Percentiles rank a stretch among this genome's conserved stretches.
Conservation (phyloP, 83 land plant genomes). For the Diphasiastrum complanatum region DNA sequence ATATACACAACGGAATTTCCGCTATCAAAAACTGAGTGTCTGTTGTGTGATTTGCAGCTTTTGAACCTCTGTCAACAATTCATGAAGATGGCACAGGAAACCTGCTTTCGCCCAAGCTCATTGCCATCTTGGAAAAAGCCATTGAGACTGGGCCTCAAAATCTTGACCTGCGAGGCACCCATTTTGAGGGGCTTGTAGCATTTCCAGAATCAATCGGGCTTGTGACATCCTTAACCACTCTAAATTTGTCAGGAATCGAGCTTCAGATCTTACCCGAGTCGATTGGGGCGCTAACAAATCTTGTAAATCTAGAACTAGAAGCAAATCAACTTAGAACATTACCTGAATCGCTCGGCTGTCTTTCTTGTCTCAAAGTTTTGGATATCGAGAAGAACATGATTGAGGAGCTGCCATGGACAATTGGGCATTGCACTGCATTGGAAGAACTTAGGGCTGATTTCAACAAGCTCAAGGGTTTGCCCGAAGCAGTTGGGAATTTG, state of each 20-base stretch:
- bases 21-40: too few species aligned
- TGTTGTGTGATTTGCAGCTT: neutral
- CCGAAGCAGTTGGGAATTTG: conserved; percentile 10
- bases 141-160: neutral
- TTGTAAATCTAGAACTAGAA: neutral
- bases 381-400: conserved; percentile 6
- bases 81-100: neutral
- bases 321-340: conserved; percentile 4
- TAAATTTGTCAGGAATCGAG: conserved; percentile 3
- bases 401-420: conserved; percentile 16
- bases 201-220: conserved; percentile 3
- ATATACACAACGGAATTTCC: too few species aligned
- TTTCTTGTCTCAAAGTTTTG: neutral
- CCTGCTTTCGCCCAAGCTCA: neutral
- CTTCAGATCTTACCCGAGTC: neutral
- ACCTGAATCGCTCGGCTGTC: conserved; percentile 1
- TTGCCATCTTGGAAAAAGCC: neutral
- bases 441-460: conserved; percentile 10
- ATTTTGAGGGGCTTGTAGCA: neutral
- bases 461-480: conserved; percentile 13
- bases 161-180: neutral
- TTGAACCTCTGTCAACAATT: neutral
- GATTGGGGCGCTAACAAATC: neutral
- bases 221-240: neutral
- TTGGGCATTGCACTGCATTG: conserved; percentile 3